These are phyloP conservation scores for Nemania abortiva DNA, from an alignment of 2,329 filamentous ascomycete species.

Conservation along the genomic window DNA sequence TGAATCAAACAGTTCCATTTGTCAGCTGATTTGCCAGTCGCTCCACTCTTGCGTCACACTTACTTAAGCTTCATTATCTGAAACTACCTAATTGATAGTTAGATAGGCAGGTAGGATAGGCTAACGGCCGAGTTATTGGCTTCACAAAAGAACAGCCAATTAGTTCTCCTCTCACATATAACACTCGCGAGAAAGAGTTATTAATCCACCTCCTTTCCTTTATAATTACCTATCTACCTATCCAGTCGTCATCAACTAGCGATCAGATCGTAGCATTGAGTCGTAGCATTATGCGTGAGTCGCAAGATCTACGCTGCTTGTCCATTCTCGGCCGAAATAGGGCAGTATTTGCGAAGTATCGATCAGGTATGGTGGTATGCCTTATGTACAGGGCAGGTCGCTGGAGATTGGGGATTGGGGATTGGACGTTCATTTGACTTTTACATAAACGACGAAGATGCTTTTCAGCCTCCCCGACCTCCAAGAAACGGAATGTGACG, in stretches of 20 bases:
- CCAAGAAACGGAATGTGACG: slow-evolving; percentile 12
- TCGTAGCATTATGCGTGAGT: no score
- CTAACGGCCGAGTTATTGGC: neutral
- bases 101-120: neutral
- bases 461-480: slow-evolving; percentile 17
- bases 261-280: neutral
- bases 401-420: neutral
- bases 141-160: neutral
- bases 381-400: no score
- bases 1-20: no score
- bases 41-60: no score
- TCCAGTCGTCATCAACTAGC: neutral
- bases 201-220: neutral
- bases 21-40: no score
- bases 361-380: no score
- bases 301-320: slow-evolving; percentile 29
- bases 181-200: no score
- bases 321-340: slow-evolving; percentile 10
- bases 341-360: neutral
- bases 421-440: slow-evolving; percentile 15
- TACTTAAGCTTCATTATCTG: no score
- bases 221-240: neutral
- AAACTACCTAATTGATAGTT: no score
- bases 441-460: slow-evolving; percentile 26
- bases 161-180: no score